phyloP scores from a whole-genome alignment of 345 rosid species.

The Eucalyptus tenuipes region DNA sequence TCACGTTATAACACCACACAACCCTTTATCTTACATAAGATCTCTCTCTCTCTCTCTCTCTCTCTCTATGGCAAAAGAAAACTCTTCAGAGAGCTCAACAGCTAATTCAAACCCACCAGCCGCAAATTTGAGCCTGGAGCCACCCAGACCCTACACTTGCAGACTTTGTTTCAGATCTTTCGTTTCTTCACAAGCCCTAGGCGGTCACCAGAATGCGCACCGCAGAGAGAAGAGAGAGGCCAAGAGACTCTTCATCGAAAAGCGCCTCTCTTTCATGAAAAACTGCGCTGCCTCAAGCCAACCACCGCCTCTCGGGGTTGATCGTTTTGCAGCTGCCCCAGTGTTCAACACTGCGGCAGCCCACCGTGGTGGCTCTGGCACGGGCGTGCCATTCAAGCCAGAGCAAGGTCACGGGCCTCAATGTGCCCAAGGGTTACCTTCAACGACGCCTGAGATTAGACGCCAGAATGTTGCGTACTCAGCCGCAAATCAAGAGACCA shows the following conservation, averaged over 20 bases:
- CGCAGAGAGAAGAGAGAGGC: background rate
- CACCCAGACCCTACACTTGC: background rate
- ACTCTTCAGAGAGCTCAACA: background rate
- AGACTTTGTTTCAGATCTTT: background rate
- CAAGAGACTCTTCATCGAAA: background rate
- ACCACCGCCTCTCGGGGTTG: background rate
- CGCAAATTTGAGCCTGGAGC: background rate
- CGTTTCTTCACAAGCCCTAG: background rate
- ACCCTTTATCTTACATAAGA: background rate
- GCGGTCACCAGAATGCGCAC: background rate
- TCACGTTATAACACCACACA: background rate
- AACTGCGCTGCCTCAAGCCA: background rate
- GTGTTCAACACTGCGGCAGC: background rate
- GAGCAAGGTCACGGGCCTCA: background rate
- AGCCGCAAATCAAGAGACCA: background rate
- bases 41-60: background rate
- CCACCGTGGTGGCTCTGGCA: background rate
- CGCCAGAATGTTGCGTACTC: background rate
- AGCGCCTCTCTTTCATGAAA: background rate
- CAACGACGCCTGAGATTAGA: background rate
- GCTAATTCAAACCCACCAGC: background rate
- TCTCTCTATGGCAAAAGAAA: background rate
- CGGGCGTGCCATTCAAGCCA: background rate
- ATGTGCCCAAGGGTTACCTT: background rate
- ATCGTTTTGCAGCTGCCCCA: background rate